Evolutionary conservation across 2,329 filamentous ascomycete species (phyloP).

Genomic region (Gliomastix tumulicola): DNA sequence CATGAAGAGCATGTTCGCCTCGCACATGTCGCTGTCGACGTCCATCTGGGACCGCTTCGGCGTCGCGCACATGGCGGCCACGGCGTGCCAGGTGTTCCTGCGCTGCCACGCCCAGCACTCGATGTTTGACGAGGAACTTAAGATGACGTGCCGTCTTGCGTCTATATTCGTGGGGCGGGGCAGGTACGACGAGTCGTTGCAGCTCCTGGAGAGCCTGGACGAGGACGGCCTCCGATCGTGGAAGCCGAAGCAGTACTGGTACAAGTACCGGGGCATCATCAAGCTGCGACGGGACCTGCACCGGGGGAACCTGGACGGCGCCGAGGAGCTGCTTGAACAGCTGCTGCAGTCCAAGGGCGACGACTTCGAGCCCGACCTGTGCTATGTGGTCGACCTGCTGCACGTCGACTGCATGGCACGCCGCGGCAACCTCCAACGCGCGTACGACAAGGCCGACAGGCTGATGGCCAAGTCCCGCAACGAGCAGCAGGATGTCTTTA

Average conservation of each 20-base stretch:
- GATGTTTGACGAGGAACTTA: constrained; percentile 70
- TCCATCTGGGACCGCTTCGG: constrained; percentile 74
- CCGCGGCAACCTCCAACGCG: constrained; percentile 37
- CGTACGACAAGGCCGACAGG: constrained; percentile 39
- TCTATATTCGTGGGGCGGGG: constrained; percentile 55
- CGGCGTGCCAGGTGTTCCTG: constrained; percentile 67
- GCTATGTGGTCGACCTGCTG: constrained; percentile 42
- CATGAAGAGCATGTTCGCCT: constrained; percentile 64
- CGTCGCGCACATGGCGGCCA: constrained; percentile 43
- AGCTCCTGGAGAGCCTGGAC: constrained; percentile 37
- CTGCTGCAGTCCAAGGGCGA: constrained; percentile 43
- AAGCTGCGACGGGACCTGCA: constrained; percentile 58
- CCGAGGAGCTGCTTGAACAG: constrained; percentile 41
- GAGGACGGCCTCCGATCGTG: constrained; percentile 60
- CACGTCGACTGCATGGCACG: constrained; percentile 45
- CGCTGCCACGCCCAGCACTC: constrained; percentile 57
- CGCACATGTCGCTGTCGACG: constrained; percentile 65
- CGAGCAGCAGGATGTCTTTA: constrained; percentile 47
- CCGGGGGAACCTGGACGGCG: constrained; percentile 43
- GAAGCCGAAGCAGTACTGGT: constrained; percentile 70
- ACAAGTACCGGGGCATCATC: constrained; percentile 59
- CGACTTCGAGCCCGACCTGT: constrained; percentile 44
- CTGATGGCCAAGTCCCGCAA: constrained; percentile 34
- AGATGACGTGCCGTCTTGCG: constrained; percentile 64
- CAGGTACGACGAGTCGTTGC: constrained; percentile 60